Evolutionary conservation across 495 filamentous ascomycete species (phyloP).

Genomic region (Monascus purpureus): DNA sequence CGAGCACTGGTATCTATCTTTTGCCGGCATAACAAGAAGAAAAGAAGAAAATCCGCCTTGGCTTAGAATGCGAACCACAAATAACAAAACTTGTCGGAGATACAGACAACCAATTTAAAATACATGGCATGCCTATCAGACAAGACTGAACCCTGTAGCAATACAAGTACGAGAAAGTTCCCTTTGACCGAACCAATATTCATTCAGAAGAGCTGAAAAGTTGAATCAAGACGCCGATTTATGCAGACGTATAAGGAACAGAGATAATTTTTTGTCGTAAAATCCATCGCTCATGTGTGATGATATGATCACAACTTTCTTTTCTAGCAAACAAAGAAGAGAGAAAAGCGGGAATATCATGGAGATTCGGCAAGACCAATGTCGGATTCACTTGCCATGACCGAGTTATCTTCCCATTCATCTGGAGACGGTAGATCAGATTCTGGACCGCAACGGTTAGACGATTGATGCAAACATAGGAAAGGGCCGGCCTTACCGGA

Average conservation of each 20-base stretch:
- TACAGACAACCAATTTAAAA: too few species aligned
- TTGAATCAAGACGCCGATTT: constrained; percentile 14
- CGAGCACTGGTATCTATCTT: too few species aligned
- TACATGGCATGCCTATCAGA: too few species aligned
- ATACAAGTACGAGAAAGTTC: too few species aligned
- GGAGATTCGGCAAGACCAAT: constrained; percentile 24
- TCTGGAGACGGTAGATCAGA: constrained; percentile 29
- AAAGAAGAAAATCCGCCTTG: too few species aligned
- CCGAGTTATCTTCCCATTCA: constrained; percentile 33
- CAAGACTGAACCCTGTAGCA: too few species aligned
- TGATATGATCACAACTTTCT: constrained; percentile 9
- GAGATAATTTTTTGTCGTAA: constrained; percentile 2
- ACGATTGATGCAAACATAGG: constrained; percentile 7
- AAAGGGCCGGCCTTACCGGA: constrained; percentile 22
- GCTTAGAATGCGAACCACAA: too few species aligned
- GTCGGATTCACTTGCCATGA: constrained; percentile 29
- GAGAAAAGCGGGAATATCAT: constrained; percentile 3
- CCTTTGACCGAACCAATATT: too few species aligned
- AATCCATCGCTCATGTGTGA: constrained; percentile 17
- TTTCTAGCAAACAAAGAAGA: constrained; percentile 3
- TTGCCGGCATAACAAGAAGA: too few species aligned
- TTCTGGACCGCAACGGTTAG: constrained; percentile 16
- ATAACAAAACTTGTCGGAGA: too few species aligned
- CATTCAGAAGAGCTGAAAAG: too few species aligned
- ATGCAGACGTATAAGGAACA: constrained; percentile 11